Evolutionary conservation across 352 stramenopile genomes (phyloP).

Genomic region (Phytophthora nicotianae): DNA sequence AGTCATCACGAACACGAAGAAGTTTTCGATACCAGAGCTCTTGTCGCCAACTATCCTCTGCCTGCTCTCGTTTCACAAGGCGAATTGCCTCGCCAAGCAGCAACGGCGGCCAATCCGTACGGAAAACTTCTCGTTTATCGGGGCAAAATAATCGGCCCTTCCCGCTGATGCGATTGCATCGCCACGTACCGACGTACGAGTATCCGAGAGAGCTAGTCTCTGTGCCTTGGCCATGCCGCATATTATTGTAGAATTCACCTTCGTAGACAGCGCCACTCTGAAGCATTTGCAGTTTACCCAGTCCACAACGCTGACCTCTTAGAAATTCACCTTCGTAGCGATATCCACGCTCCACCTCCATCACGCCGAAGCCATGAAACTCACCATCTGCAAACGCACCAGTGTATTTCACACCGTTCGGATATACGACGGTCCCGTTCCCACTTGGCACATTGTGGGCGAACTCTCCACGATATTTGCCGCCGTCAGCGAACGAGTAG

Average conservation of each 20-base stretch:
- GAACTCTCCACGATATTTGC: conserved; percentile 72
- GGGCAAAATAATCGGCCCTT: conserved; percentile 50
- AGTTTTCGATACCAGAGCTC: conserved; percentile 61
- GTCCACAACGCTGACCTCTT: conserved; percentile 46
- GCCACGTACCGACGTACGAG: conserved; percentile 58
- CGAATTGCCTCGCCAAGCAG: conserved; percentile 67
- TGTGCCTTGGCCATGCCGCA: conserved; percentile 60
- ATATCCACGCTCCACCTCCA: conserved; percentile 55
- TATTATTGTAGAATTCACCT: conserved; percentile 70
- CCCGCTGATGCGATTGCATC: conserved; percentile 61
- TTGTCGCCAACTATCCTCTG: conserved; percentile 19
- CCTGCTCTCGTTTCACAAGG: conserved; percentile 51
- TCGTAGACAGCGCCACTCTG: conserved; percentile 59
- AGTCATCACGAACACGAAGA: conserved; percentile 69
- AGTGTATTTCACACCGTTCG: conserved; percentile 74
- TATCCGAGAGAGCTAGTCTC: conserved; percentile 71
- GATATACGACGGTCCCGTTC: conserved; percentile 60
- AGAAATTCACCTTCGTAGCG: conserved; percentile 70
- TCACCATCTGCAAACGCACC: conserved; percentile 57
- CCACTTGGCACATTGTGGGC: conserved; percentile 45
- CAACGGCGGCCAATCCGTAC: conserved; percentile 58
- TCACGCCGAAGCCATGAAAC: conserved; percentile 69
- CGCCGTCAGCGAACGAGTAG: conserved; percentile 73
- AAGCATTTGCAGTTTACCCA: conserved; percentile 50
- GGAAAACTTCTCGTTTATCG: conserved; percentile 51